Conservation (phyloP, 352 stramenopile genomes). For the Phytophthora sansomeana region DNA sequence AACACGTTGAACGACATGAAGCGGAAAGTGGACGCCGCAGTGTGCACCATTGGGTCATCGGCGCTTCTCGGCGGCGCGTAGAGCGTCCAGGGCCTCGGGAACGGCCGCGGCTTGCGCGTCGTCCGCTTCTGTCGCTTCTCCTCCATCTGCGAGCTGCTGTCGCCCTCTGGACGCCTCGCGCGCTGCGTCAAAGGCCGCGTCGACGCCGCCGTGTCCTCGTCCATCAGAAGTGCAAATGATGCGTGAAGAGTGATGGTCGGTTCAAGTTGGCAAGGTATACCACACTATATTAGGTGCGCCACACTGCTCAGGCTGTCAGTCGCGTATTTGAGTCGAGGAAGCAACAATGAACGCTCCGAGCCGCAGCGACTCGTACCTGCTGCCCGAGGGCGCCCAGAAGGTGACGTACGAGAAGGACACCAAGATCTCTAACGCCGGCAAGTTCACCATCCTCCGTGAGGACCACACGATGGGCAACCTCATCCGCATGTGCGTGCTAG, state of each 20-base stretch:
- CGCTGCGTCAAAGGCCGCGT: conserved; percentile 5
- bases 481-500: conserved; percentile 95
- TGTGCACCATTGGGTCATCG: conserved; percentile 27
- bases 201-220: conserved; percentile 6
- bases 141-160: conserved; percentile 1
- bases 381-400: conserved; percentile 89
- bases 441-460: conserved; percentile 98
- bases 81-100: conserved; percentile 53
- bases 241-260: conserved; percentile 12
- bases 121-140: conserved; percentile 20
- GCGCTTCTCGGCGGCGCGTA: conserved; percentile 47
- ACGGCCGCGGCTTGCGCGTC: conserved; percentile 10
- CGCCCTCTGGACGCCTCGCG: neutral
- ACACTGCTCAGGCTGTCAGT: conserved; percentile 9
- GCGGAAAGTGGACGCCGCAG: conserved; percentile 54
- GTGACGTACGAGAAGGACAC: conserved; percentile 97
- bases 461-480: conserved; percentile 99
- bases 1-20: conserved; percentile 82
- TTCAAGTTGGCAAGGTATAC: conserved; percentile 7
- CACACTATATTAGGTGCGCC: conserved; percentile 1
- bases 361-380: conserved; percentile 86
- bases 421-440: conserved; percentile 97
- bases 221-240: conserved; percentile 28
- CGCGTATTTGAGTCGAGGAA: conserved; percentile 7
- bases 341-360: conserved; percentile 82